Conservation (phyloP, 2,329 filamentous ascomycete species). For the Reticulascus tulasneorum region DNA sequence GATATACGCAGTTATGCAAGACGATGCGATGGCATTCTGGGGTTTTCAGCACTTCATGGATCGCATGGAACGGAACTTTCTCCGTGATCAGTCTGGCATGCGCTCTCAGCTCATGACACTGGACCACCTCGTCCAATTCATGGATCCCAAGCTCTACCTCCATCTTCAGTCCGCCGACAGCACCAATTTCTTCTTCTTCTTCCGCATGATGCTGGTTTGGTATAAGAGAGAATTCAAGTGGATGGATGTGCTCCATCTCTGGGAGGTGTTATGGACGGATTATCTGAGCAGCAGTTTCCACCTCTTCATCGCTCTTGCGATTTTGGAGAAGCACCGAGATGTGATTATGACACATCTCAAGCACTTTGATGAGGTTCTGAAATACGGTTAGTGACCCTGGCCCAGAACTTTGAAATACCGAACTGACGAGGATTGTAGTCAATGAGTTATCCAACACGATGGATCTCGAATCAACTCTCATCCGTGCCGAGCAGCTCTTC, state of each 20-base stretch:
- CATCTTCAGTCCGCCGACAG: conserved; percentile 88
- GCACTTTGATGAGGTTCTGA: conserved; percentile 94
- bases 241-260: conserved; percentile 79
- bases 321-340: conserved; percentile 91
- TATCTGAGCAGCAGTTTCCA: conserved; percentile 87
- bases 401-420: not conserved
- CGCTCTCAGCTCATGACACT: conserved; percentile 83
- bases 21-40: conserved; percentile 97
- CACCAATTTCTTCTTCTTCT: conserved; percentile 99
- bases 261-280: conserved; percentile 95
- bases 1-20: conserved; percentile 95
- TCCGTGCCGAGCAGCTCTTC: conserved; percentile 86
- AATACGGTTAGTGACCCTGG: conserved; percentile 68
- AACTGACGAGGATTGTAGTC: conserved; percentile 48
- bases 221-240: conserved; percentile 97
- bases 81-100: conserved; percentile 96
- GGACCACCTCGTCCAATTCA: conserved; percentile 91
- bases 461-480: conserved; percentile 79
- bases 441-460: conserved; percentile 94
- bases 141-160: conserved; percentile 90
- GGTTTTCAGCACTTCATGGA: conserved; percentile 95
- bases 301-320: conserved; percentile 88
- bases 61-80: conserved; percentile 94
- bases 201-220: conserved; percentile 98
- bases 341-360: conserved; percentile 93